Evolutionary conservation across 805 yeast genomes (phyloP), one percentile per base, ranked within the genome.

Genomic region (Wickerhamomyces sydowiorum): DNA sequence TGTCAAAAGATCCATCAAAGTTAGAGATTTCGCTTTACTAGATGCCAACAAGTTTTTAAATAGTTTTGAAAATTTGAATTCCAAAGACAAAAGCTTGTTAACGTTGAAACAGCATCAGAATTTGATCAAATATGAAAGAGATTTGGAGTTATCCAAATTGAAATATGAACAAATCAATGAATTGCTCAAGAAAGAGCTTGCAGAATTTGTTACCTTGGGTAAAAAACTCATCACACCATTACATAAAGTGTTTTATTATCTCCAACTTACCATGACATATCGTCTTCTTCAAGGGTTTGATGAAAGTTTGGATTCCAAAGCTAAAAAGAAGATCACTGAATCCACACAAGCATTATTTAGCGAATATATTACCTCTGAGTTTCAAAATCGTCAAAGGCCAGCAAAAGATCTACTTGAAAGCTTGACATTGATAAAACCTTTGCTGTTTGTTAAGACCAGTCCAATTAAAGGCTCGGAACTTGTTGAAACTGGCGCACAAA

Each of bases 111-210:
- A 72, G 38, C 66, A 66, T 37, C 64, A 62, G 39, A 56, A 59
- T 29, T 47, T 61, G 39, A 52, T 61, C 28, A 62, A 61, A 33
- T 55, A 57, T 20, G 58, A 60, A 38, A 58, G 57, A 44, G 56
- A 56, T 40, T 35, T 57, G 23, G 64, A 54, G 45, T 54, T 52
- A 40, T 60, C 50, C 46, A 64, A 48, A 43, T 61, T 44, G 53
- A 69, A 52, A 38, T 75, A 69, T 49, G 67, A 69, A 2, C 37
- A 45, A 10, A 46, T 66, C 28, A 73, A 76, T 51, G 46, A 51
- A 5, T 39, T 48, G 3, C 59, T 78, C 45, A 73, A 74, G 43
- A 44, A 43, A 24, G 83, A 77, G 33, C 50, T 79, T 1, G 81
- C 82, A 0, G 38, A 45, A 3, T 70, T 75, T 37, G 62, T 70